Percentiles rank a stretch among this genome's conserved stretches.
Evolutionary conservation across 306 rosid species (phyloP).

Genomic region (Gastrolobium villosum): DNA sequence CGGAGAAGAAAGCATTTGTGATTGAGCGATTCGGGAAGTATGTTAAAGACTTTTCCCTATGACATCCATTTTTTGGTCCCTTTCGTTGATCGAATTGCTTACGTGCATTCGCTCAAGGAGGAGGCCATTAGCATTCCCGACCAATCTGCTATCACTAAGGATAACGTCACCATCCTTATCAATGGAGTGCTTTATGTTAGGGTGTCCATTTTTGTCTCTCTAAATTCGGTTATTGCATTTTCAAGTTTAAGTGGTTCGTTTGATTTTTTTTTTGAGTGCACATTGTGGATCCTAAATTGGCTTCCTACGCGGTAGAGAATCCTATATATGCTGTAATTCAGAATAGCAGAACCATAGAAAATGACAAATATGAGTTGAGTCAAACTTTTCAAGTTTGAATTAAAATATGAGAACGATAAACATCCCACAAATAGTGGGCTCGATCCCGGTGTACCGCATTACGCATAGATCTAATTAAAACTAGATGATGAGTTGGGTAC

Average conservation of each 20-base stretch:
- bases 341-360: too few species aligned
- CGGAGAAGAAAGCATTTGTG: conserved; percentile 92
- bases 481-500: too few species aligned
- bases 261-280: conserved; percentile 43
- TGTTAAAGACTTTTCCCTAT: conserved; percentile 81
- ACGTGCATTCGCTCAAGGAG: conserved; percentile 92
- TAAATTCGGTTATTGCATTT: background rate
- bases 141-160: conserved; percentile 92
- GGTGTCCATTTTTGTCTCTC: conserved; percentile 51
- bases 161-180: conserved; percentile 85
- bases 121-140: conserved; percentile 87
- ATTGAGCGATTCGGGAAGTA: conserved; percentile 94
- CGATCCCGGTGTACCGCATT: too few species aligned
- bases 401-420: too few species aligned
- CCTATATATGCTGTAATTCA: conserved; percentile 91
- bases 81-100: conserved; percentile 83
- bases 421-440: too few species aligned
- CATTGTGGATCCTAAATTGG: conserved; percentile 94
- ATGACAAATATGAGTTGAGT: too few species aligned
- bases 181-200: conserved; percentile 95
- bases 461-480: too few species aligned
- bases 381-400: too few species aligned
- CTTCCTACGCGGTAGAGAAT: conserved; percentile 90
- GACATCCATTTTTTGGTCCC: conserved; percentile 95
- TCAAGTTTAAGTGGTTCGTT: background rate